Evolutionary conservation across 345 rosid species (phyloP).

Genomic region (Dovyalis caffra): DNA sequence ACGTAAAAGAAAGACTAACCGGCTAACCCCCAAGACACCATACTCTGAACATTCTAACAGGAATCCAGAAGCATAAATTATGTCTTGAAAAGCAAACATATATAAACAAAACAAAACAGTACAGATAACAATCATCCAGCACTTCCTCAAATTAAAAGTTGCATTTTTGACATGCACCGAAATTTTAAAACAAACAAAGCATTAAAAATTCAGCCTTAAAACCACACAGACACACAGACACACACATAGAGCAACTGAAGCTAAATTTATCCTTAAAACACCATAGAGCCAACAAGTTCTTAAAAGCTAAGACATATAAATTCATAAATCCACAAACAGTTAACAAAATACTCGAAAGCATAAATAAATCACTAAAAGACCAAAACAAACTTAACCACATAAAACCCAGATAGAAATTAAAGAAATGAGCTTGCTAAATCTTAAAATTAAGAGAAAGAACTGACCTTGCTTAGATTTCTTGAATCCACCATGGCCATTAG

Average conservation of each 20-base stretch:
- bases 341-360: neutral
- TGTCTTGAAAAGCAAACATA: too few species aligned
- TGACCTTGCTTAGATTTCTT: slow-evolving; percentile 65
- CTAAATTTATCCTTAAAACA: neutral
- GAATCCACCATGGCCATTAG: slow-evolving; percentile 49
- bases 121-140: neutral
- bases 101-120: too few species aligned
- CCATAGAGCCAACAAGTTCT: neutral
- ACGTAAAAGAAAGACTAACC: neutral
- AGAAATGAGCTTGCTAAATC: neutral
- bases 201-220: neutral
- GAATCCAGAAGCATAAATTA: neutral
- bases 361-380: neutral
- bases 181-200: neutral
- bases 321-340: neutral
- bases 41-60: neutral
- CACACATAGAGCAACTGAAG: neutral
- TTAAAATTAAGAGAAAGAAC: neutral
- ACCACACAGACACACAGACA: too few species aligned
- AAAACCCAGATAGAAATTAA: neutral
- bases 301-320: neutral
- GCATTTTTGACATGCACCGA: too few species aligned
- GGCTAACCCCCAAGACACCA: neutral
- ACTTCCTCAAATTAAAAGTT: too few species aligned
- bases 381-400: neutral